These are phyloP conservation scores for Auricularia sp. DNA, from an alignment of 768 basidiomycete species.

Conservation along the genomic window DNA sequence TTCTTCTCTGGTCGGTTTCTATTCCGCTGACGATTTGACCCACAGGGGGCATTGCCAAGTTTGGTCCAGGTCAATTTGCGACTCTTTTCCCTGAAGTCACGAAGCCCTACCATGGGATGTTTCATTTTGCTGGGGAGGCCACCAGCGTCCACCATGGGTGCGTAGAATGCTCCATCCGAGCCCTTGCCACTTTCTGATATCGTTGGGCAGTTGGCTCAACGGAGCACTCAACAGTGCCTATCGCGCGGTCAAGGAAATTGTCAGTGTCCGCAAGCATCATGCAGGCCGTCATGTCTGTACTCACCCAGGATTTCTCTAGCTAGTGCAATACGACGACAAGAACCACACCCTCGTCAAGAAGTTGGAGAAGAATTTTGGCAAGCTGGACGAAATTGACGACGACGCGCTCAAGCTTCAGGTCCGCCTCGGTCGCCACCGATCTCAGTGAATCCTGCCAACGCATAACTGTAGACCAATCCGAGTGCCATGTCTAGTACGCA, in stretches of 20 bases:
- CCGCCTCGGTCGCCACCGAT: too few species aligned
- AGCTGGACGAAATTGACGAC: too few species aligned
- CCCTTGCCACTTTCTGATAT: neutral
- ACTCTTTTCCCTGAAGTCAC: constrained; percentile 13
- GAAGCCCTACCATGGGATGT: constrained; percentile 10
- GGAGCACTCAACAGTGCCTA: neutral
- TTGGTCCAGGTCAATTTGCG: constrained; percentile 28
- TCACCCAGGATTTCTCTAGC: too few species aligned
- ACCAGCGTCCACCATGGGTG: constrained; percentile 25
- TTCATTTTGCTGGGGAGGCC: constrained; percentile 32
- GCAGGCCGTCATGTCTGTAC: too few species aligned
- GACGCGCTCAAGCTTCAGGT: too few species aligned
- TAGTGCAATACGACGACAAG: too few species aligned
- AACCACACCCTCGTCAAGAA: too few species aligned
- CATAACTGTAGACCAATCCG: too few species aligned
- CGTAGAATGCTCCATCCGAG: neutral
- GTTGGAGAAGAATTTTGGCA: too few species aligned
- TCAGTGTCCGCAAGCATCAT: neutral
- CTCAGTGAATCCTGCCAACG: too few species aligned
- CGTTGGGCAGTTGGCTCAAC: neutral
- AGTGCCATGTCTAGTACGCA: too few species aligned
- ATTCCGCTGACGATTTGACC: constrained; percentile 1
- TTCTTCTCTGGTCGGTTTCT: neutral
- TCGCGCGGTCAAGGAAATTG: neutral
- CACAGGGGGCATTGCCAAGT: constrained; percentile 25